Conservation (phyloP, 805 yeast species). For the Ogataea sp. region DNA sequence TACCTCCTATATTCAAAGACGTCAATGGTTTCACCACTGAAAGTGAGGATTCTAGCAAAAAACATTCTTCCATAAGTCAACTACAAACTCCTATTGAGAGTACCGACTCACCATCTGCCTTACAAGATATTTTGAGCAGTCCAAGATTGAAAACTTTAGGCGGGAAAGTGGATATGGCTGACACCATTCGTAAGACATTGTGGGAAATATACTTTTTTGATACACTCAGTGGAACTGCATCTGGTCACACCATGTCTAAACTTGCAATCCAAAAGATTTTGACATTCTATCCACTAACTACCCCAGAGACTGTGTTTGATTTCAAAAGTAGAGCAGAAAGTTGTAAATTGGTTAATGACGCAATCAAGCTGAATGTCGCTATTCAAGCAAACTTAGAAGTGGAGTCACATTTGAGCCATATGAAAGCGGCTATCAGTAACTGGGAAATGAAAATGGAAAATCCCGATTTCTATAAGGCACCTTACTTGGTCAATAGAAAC, state of each 20-base stretch:
- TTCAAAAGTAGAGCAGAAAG: slow-evolving; percentile 38
- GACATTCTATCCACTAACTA: slow-evolving; percentile 31
- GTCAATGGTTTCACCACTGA: slow-evolving; percentile 25
- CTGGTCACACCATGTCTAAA: slow-evolving; percentile 35
- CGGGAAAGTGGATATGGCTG: slow-evolving; percentile 13
- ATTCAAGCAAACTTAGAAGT: slow-evolving; percentile 33
- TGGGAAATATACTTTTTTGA: slow-evolving; percentile 49
- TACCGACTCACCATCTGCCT: slow-evolving; percentile 6
- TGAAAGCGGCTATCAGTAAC: slow-evolving; percentile 39
- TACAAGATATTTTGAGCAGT: slow-evolving; percentile 8
- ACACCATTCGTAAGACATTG: slow-evolving; percentile 35
- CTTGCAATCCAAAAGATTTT: slow-evolving; percentile 28
- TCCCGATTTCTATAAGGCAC: slow-evolving; percentile 33
- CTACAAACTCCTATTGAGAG: slow-evolving; percentile 12
- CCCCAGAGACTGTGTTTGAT: slow-evolving; percentile 31
- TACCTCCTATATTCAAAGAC: slow-evolving; percentile 22
- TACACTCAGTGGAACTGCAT: slow-evolving; percentile 46
- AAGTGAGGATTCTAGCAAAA: neutral
- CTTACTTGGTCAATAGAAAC: slow-evolving; percentile 31
- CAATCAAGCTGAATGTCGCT: slow-evolving; percentile 38
- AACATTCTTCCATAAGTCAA: neutral
- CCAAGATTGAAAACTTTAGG: slow-evolving; percentile 9
- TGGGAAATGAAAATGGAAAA: slow-evolving; percentile 41
- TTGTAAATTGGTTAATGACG: slow-evolving; percentile 40
- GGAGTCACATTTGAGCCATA: slow-evolving; percentile 27